Evolutionary conservation across 2,329 filamentous ascomycete species (phyloP).

Genomic region (Fusarium newnesense): DNA sequence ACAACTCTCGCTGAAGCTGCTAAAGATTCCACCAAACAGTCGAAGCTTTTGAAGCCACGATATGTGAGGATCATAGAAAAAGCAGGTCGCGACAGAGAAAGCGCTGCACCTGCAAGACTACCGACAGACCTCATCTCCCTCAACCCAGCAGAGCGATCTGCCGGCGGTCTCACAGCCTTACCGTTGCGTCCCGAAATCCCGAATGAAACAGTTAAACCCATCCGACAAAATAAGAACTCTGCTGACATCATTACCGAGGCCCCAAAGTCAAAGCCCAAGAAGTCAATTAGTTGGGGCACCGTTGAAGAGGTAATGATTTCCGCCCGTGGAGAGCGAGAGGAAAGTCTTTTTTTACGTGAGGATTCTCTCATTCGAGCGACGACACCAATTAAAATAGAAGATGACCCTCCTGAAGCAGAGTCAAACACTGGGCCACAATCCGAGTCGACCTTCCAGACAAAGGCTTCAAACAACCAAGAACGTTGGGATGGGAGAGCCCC

Average conservation of each 20-base stretch:
- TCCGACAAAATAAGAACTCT: background rate
- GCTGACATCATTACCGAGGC: background rate
- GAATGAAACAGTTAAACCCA: conserved; percentile 12
- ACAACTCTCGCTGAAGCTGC: conserved; percentile 52
- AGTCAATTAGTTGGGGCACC: conserved; percentile 41
- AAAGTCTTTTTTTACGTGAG: conserved; percentile 39
- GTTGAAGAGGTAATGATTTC: conserved; percentile 33
- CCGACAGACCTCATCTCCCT: conserved; percentile 46
- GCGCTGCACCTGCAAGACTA: conserved; percentile 52
- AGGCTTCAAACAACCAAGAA: background rate
- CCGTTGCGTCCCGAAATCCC: background rate
- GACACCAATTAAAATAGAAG: background rate
- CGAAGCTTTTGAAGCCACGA: conserved; percentile 53
- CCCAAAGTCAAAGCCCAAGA: conserved; percentile 39
- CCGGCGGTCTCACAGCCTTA: background rate
- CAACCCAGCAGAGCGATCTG: conserved; percentile 36
- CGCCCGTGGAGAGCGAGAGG: conserved; percentile 41
- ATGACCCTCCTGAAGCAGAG: background rate
- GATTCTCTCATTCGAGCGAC: background rate
- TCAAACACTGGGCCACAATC: background rate
- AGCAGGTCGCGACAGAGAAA: conserved; percentile 55
- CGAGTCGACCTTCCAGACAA: background rate
- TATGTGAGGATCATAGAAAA: conserved; percentile 55
- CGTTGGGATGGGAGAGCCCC: background rate
- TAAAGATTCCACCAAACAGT: conserved; percentile 53